Conservation (phyloP, 371 early-diverging fungal species). For the Thermomucor indicae-seudaticae region DNA sequence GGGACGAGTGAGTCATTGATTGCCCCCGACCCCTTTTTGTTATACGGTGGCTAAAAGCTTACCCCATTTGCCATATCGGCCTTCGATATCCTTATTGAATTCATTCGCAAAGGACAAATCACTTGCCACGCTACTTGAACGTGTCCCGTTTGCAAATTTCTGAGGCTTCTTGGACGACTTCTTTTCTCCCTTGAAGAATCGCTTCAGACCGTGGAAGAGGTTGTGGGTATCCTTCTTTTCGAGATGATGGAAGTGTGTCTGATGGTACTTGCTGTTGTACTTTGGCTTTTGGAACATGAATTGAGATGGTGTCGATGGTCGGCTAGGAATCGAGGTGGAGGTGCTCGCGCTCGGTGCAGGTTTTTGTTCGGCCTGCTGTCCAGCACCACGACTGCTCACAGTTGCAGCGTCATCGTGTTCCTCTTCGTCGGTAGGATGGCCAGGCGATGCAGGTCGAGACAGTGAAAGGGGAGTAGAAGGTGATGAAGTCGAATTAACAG, state of each 20-base stretch:
- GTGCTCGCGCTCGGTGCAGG: not conserved
- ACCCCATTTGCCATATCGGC: constrained; percentile 46
- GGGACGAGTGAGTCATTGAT: not conserved
- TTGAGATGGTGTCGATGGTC: constrained; percentile 37
- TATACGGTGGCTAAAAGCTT: constrained; percentile 9
- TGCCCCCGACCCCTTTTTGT: not conserved
- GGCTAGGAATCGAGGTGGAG: constrained; percentile 6
- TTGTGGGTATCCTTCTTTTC: constrained; percentile 45
- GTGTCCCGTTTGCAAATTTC: not conserved
- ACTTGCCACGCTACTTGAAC: constrained; percentile 6
- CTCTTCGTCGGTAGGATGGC: constrained; percentile 3
- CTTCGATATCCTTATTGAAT: constrained; percentile 24
- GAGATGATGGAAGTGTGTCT: constrained; percentile 39
- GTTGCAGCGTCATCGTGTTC: no score
- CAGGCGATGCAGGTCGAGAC: constrained; percentile 6
- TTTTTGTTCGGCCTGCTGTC: not conserved
- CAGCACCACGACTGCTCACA: no score
- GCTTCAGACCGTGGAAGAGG: constrained; percentile 51
- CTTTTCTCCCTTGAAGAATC: constrained; percentile 38
- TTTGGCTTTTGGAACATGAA: constrained; percentile 46
- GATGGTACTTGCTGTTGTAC: constrained; percentile 39
- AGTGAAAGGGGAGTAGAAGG: constrained; percentile 6
- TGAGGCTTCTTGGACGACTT: constrained; percentile 16
- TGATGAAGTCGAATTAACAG: constrained; percentile 4
- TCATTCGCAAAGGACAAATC: constrained; percentile 37